These are phyloP conservation scores for Leccinum uliginosum DNA, from an alignment of 768 basidiomycete genomes.

Conservation along the genomic window DNA sequence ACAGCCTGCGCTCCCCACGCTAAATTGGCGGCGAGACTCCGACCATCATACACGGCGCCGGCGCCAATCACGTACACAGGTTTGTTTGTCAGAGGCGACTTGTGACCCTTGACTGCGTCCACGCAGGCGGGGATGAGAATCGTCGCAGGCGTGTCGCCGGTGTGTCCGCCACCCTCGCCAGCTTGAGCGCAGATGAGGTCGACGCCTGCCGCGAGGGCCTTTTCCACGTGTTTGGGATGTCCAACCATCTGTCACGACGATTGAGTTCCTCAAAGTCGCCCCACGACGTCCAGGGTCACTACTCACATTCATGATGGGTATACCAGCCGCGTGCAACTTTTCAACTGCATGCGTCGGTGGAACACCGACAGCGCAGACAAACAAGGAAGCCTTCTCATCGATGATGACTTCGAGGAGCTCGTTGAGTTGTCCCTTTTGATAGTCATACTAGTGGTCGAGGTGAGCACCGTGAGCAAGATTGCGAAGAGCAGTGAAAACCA, in stretches of 20 bases:
- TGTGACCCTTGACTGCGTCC: conserved; percentile 72
- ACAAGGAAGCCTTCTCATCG: conserved; percentile 82
- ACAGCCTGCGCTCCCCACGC: conserved; percentile 88
- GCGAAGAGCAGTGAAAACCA: not conserved
- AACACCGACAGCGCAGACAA: conserved; percentile 89
- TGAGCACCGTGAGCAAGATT: conserved; percentile 1
- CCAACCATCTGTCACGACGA: conserved; percentile 65
- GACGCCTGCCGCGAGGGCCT: conserved; percentile 78
- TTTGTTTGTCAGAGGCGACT: conserved; percentile 74
- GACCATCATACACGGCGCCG: conserved; percentile 87
- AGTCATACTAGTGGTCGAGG: conserved; percentile 68
- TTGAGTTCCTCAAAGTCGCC: not conserved
- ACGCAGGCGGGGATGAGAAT: conserved; percentile 91
- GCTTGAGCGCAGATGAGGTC: conserved; percentile 95
- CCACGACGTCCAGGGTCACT: conserved; percentile 13
- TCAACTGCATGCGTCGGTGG: conserved; percentile 81
- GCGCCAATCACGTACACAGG: conserved; percentile 89
- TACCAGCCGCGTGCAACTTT: conserved; percentile 76
- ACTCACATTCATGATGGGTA: conserved; percentile 77
- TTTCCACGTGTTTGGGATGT: conserved; percentile 84
- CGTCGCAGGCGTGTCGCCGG: conserved; percentile 77
- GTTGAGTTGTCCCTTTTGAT: conserved; percentile 81
- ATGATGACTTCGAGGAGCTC: conserved; percentile 89
- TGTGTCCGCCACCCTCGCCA: conserved; percentile 88
- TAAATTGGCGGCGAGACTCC: conserved; percentile 82